These are phyloP conservation scores for Cryptomeria japonica DNA, from an alignment of 75 land plant species.

Conservation along the genomic window DNA sequence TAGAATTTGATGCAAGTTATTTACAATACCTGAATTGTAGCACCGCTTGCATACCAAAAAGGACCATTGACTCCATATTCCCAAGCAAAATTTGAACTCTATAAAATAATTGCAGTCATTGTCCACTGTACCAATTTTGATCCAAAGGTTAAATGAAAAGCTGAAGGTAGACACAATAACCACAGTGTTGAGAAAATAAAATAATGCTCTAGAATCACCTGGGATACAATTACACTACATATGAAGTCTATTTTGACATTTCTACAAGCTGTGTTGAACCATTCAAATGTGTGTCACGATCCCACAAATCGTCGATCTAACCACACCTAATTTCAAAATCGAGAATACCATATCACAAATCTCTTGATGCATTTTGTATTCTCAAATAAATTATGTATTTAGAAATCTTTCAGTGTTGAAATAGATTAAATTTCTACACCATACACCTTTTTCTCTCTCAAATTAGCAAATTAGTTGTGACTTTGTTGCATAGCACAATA, in stretches of 20 bases:
- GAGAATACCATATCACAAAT: not conserved
- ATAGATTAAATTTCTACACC: not conserved
- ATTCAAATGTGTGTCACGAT: conserved; percentile 87
- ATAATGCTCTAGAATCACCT: conserved; percentile 42
- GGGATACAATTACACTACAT: conserved; percentile 96
- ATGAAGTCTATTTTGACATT: conserved; percentile 93
- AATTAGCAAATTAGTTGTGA: not conserved
- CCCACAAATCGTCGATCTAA: conserved; percentile 87
- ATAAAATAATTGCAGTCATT: conserved; percentile 96
- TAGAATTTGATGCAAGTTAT: not conserved
- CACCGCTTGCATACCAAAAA: conserved; percentile 99
- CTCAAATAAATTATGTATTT: not conserved
- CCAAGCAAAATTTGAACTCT: conserved; percentile 99
- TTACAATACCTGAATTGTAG: conserved; percentile 77
- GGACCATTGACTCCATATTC: conserved; percentile 96
- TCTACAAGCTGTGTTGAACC: conserved; percentile 98
- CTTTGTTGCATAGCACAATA: not conserved
- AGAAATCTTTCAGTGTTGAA: not conserved
- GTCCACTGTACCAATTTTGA: conserved; percentile 71
- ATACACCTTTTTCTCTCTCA: not conserved
- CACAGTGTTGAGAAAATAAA: not conserved
- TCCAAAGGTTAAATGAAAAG: not conserved
- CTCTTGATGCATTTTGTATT: not conserved
- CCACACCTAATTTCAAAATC: conserved; percentile 74
- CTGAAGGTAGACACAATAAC: not conserved